Percentiles rank a stretch among this genome's conserved stretches.
Conservation (phyloP, 1,284 basidiomycete genomes). For the Neolentinus lepideus region DNA sequence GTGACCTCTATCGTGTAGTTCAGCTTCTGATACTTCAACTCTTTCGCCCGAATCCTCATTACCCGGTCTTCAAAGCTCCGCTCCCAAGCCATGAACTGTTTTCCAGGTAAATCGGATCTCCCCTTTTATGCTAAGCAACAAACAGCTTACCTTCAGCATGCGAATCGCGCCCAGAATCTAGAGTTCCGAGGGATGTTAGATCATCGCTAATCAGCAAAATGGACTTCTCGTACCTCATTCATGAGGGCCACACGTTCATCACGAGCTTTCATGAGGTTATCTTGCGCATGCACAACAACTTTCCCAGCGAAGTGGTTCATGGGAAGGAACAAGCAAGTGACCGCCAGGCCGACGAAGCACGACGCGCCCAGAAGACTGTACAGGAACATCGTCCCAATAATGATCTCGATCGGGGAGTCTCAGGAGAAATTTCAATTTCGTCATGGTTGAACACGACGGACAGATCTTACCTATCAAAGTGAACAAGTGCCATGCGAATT, state of each 20-base stretch:
- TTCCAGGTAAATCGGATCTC: too few relatives aligned
- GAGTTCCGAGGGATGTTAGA: background rate
- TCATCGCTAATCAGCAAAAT: background rate
- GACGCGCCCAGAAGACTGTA: constrained; percentile 75
- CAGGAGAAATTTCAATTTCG: constrained; percentile 17
- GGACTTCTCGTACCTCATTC: constrained; percentile 66
- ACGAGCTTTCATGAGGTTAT: constrained; percentile 87
- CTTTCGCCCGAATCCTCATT: constrained; percentile 66
- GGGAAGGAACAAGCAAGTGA: constrained; percentile 80
- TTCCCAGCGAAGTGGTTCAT: constrained; percentile 86
- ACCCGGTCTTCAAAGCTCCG: constrained; percentile 80
- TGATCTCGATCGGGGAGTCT: constrained; percentile 85
- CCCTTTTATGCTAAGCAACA: too few relatives aligned
- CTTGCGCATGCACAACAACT: constrained; percentile 77
- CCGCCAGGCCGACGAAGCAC: constrained; percentile 75
- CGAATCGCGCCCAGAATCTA: constrained; percentile 81
- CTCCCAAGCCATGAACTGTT: constrained; percentile 96
- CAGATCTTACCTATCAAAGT: constrained; percentile 44
- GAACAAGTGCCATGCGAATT: constrained; percentile 79
- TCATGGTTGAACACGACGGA: constrained; percentile 4
- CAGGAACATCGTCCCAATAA: constrained; percentile 75
- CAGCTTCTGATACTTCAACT: constrained; percentile 77
- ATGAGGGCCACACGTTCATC: constrained; percentile 88
- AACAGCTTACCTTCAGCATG: constrained; percentile 93
- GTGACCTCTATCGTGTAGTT: constrained; percentile 82